A percentile compares a stretch with the other conserved stretches of the same genome.
Conservation (phyloP, 305 asterid genomes). For the Solanum hybrid region DNA sequence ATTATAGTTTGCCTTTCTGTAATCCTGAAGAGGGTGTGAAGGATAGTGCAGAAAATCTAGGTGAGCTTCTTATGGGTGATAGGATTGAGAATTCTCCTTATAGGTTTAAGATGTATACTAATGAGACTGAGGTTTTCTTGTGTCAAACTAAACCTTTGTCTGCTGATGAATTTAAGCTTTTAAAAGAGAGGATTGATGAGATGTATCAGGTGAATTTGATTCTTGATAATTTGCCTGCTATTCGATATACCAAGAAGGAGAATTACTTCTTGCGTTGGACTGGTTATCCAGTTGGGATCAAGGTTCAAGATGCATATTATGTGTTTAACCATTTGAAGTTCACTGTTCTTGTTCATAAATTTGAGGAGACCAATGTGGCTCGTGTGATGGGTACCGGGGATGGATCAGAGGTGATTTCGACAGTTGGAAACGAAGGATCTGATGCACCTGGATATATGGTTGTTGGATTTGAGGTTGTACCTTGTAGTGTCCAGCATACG, state of each 20-base stretch:
- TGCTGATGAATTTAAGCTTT: conserved; percentile 35
- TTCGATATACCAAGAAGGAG: conserved; percentile 43
- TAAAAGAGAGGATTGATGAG: conserved; percentile 51
- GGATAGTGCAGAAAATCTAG: conserved; percentile 55
- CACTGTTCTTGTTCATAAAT: conserved; percentile 46
- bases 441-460: conserved; percentile 74
- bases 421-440: conserved; percentile 34
- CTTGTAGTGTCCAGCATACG: conserved; percentile 56
- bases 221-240: conserved; percentile 53
- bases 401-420: conserved; percentile 60
- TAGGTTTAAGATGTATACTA: conserved; percentile 46
- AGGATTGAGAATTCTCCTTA: conserved; percentile 58
- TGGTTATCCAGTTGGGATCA: conserved; percentile 49
- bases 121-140: conserved; percentile 38
- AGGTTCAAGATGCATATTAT: conserved; percentile 34
- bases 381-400: conserved; percentile 54
- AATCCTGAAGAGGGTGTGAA: conserved; percentile 41
- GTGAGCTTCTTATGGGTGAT: conserved; percentile 66
- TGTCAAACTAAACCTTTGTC: conserved; percentile 49
- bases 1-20: conserved; percentile 52
- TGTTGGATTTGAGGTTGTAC: conserved; percentile 78
- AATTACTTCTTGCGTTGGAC: conserved; percentile 44
- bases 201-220: conserved; percentile 62
- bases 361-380: conserved; percentile 41
- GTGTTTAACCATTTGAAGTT: conserved; percentile 53